Evolutionary conservation across 2,329 filamentous ascomycete species (phyloP), one percentile per base, ranked within the genome.

Genomic region (Arthroderma sp.): DNA sequence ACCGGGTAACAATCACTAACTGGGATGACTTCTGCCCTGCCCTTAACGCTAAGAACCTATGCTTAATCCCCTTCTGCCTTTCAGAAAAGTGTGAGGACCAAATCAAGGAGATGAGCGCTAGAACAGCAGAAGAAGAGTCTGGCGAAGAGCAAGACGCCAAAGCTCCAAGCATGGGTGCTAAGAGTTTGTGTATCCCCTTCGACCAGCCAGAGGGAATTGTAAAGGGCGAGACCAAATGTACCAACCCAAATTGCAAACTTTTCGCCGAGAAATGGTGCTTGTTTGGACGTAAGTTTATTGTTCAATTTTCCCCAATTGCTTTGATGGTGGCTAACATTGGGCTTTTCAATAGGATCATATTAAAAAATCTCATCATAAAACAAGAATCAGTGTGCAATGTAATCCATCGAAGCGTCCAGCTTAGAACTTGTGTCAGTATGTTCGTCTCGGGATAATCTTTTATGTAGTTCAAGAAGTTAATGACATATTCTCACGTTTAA

Each of bases 21-120:
- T 98, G 91, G 91, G 81, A 85, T 34, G 82, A 94, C 43, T 93
- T 98, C 45, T 78, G 91, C 38, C 89, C 91, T 5, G 80, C 85
- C 0, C 77, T 98, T 36, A 91, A 98, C 64, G 72, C 76, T 61
- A 94, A 93, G 76, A 94, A 96, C 60, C 80, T 96, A 37, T 81
- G 93, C 37, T 71, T 96, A 48, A 93, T 96, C 52, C 89, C 89
- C 43, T 84, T 86, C 72, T 98, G 93, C 62, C 71, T 88, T 50
- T 83, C 77, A 8, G 77, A 78, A 48, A 79, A 84, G 61, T 96
- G 89, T 60, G 89, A 95, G 67, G 89, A 95, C 57, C 78, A 85
- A 63, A 86, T 96, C 70, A 96, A 96, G 77, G 86, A 93, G 46
- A 73, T 88, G 61, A 94, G 85, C 50, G 85, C 83, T 37, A 81